These are phyloP conservation scores for Durotheca rogersii DNA, from an alignment of 495 filamentous ascomycete genomes.

Conservation along the genomic window DNA sequence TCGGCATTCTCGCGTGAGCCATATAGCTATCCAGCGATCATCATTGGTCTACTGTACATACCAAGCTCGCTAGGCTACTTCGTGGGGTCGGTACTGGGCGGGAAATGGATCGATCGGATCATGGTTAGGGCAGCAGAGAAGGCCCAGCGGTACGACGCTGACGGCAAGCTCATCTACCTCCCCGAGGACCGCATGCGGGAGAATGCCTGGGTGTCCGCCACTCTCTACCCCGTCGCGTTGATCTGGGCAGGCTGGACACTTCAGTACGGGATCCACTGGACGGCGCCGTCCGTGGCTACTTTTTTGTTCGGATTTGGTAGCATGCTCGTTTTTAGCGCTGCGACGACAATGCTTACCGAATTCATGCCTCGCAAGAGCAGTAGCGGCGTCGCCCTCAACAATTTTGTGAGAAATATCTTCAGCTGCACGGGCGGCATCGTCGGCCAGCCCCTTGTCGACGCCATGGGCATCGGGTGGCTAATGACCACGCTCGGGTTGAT, in stretches of 20 bases:
- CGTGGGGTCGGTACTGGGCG: constrained; percentile 69
- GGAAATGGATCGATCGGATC: constrained; percentile 84
- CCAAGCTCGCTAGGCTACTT: constrained; percentile 80
- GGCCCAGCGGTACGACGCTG: constrained; percentile 68
- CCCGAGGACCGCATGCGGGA: constrained; percentile 91
- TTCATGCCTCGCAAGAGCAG: constrained; percentile 77
- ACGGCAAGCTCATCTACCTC: constrained; percentile 66
- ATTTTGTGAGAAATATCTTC: constrained; percentile 86
- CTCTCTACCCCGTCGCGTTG: constrained; percentile 71
- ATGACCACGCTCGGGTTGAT: constrained; percentile 76
- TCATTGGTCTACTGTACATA: constrained; percentile 81
- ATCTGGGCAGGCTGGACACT: constrained; percentile 61
- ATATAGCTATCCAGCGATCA: constrained; percentile 71
- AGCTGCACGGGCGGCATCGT: constrained; percentile 74
- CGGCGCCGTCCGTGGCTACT: constrained; percentile 65
- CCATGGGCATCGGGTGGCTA: constrained; percentile 86
- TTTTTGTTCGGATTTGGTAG: constrained; percentile 86
- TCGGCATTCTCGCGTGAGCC: constrained; percentile 69
- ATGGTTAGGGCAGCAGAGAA: constrained; percentile 80
- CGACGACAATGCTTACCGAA: constrained; percentile 84
- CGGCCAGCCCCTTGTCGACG: constrained; percentile 73
- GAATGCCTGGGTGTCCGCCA: constrained; percentile 80
- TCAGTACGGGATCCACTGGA: constrained; percentile 44
- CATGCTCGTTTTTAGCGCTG: constrained; percentile 83
- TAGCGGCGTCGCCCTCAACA: constrained; percentile 79